These are phyloP conservation scores for Phaeomoniella chlamydospora DNA, from an alignment of 2,329 filamentous ascomycete species.

Conservation along the genomic window DNA sequence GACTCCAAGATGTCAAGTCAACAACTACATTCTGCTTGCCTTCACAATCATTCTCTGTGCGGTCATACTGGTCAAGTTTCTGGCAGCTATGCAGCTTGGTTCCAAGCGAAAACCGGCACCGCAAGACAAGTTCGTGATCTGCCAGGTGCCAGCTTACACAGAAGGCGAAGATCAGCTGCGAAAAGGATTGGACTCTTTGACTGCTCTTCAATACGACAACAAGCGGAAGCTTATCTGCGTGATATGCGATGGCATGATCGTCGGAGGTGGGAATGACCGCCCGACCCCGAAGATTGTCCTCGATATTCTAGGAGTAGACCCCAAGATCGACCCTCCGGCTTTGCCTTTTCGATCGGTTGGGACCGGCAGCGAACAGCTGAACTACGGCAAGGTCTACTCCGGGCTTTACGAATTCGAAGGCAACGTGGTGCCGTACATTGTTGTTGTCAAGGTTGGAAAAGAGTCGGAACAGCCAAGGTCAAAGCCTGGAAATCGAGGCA, in stretches of 20 bases:
- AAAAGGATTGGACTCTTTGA: constrained; percentile 86
- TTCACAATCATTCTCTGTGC: constrained; percentile 73
- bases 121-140: constrained; percentile 98
- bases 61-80: constrained; percentile 76
- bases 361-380: constrained; percentile 77
- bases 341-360: constrained; percentile 91
- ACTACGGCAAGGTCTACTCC: constrained; percentile 97
- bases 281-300: constrained; percentile 96
- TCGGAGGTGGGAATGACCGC: constrained; percentile 88
- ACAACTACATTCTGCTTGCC: constrained; percentile 77
- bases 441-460: constrained; percentile 94
- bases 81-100: constrained; percentile 84
- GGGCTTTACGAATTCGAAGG: constrained; percentile 95
- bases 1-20: constrained; percentile 61
- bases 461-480: constrained; percentile 82
- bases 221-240: constrained; percentile 95
- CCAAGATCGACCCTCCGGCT: constrained; percentile 88
- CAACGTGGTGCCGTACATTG: constrained; percentile 91
- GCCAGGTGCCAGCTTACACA: constrained; percentile 93
- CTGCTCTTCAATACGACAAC: constrained; percentile 91
- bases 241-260: constrained; percentile 93
- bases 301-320: constrained; percentile 92
- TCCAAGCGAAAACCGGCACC: constrained; percentile 77
- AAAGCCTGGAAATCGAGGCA: constrained; percentile 95
- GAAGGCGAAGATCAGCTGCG: constrained; percentile 92